Conservation (phyloP, 192 early-diverging fungal genomes). For the Backusella macrospora region DNA sequence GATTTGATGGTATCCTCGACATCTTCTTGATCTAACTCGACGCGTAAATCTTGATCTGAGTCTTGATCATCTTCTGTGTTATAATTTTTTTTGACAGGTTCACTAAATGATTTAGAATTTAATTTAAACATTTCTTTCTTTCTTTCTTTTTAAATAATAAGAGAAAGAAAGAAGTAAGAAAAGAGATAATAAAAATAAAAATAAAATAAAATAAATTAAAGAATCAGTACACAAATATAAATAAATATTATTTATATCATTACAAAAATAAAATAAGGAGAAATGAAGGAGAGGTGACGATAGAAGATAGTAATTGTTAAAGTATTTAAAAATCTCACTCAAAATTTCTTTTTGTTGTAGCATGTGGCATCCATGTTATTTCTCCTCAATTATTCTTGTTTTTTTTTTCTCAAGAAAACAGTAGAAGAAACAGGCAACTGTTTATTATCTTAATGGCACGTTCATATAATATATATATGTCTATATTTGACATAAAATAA, state of each 20-base stretch:
- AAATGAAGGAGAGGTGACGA: conserved; percentile 7
- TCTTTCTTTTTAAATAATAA: neutral
- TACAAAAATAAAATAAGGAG: conserved; percentile 14
- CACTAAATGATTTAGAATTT: neutral
- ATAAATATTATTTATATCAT: neutral
- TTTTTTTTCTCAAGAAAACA: neutral
- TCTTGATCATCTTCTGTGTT: neutral
- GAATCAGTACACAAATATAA: neutral
- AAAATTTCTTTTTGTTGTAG: neutral
- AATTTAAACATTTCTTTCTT: neutral
- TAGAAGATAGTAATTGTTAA: conserved; percentile 2
- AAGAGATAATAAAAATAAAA: neutral
- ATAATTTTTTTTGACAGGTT: neutral
- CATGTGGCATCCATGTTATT: conserved; percentile 14
- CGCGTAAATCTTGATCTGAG: too few relatives aligned
- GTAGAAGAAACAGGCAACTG: neutral
- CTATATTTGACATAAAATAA: neutral
- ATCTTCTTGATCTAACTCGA: neutral
- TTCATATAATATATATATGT: neutral
- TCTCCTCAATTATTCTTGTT: conserved; percentile 1
- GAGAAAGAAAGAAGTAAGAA: neutral
- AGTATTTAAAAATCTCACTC: neutral
- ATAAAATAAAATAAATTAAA: too few relatives aligned
- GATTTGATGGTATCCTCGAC: neutral
- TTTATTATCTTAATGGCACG: neutral